Base-by-base conservation (phyloP, 192 early-diverging fungal species). In the Paraglomus brasilianum region DNA sequence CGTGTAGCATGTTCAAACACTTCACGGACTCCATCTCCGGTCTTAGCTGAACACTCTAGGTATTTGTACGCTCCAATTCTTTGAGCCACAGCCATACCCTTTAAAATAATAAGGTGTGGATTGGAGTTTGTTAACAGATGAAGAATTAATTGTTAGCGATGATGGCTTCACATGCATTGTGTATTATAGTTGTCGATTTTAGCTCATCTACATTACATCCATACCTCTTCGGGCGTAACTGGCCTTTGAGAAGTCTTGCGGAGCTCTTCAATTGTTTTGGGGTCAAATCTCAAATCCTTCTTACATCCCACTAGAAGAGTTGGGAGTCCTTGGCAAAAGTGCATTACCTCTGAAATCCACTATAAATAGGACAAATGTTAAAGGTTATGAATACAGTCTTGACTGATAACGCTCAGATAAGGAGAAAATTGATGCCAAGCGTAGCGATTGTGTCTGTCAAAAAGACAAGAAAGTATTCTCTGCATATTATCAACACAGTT, bases 261-360 rank as follows among this genome's bases (percentile, higher is more conserved):
- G 19, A 95, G 80, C 65, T 91, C 88, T 47, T 87, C 87, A 62
- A 94, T 89, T 19, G 90, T 88, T 50, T 79, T 75, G 47, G 83
- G 82, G 76, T 95, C 92, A 74, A 90, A 88, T 61, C 94, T 83
- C 73, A 95, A 80, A 82, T 95, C 94, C 78, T 89, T 91, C 81
- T 95, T 95, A 77, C 89, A 91, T 14, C 86, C 93, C 72, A 95
- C 90, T 61, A 95, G 78, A 48, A 94, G 77, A 73, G 94, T 91
- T 22, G 94, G 94, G 22, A 93, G 82, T 59, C 87, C 88, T 45
- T 87, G 77, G 71, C 94, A 95, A 74, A 95, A 93, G 59, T 93
- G 90, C 47, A 86, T 78, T 15, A 93, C 93, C 80, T 94, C 93
- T 49, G 88, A 89, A 65, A 93, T 91, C 93, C 93, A 95, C 90